Conservation (phyloP, 306 rosid species). For the Glycyrrhiza uralensis region DNA sequence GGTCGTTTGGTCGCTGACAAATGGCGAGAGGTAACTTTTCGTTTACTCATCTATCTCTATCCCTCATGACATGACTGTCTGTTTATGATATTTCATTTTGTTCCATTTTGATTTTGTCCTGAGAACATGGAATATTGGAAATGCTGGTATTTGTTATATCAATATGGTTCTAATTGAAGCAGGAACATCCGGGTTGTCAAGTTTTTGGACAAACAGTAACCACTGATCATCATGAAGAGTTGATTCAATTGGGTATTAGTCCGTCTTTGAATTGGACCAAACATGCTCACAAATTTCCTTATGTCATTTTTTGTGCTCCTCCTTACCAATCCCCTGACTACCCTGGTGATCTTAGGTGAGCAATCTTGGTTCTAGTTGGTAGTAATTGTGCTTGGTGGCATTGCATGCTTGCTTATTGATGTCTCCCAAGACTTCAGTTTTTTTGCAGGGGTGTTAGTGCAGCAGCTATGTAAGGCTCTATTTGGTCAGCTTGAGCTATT, state of each 20-base stretch:
- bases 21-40: slow-evolving; percentile 97
- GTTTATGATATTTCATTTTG: background rate
- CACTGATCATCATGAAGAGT: slow-evolving; percentile 74
- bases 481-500: background rate
- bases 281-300: slow-evolving; percentile 49
- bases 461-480: background rate
- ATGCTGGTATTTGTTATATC: background rate
- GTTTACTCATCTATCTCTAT: background rate
- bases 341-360: slow-evolving; percentile 78
- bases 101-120: background rate
- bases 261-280: slow-evolving; percentile 73
- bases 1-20: slow-evolving; percentile 83
- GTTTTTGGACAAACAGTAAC: slow-evolving; percentile 83
- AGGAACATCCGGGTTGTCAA: slow-evolving; percentile 76
- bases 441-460: background rate
- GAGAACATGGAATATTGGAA: slow-evolving; percentile 22
- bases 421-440: background rate
- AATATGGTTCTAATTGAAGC: slow-evolving; percentile 8
- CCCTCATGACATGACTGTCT: background rate
- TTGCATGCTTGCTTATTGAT: background rate
- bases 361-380: background rate
- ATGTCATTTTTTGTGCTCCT: slow-evolving; percentile 86
- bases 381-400: background rate
- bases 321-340: slow-evolving; percentile 69
- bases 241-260: slow-evolving; percentile 58